phyloP scores from a whole-genome alignment of 2,329 filamentous ascomycete species.

The Diplodia seriata region DNA sequence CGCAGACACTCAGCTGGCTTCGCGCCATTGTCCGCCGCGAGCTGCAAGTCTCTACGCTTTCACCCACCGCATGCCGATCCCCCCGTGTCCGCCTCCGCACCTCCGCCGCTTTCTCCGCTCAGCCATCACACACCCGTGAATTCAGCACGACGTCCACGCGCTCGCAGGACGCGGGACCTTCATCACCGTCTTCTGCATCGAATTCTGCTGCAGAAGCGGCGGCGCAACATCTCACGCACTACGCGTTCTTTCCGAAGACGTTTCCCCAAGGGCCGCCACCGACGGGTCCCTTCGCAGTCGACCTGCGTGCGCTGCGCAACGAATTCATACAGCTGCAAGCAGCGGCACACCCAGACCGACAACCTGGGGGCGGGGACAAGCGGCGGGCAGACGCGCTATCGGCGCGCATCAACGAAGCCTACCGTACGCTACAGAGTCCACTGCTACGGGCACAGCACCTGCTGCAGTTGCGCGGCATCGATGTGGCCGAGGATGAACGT shows the following conservation, averaged over 20 bases:
- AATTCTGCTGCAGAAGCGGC: background rate
- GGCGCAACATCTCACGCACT: conserved; percentile 61
- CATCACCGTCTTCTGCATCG: background rate
- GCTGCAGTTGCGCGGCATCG: conserved; percentile 72
- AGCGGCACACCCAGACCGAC: conserved; percentile 75
- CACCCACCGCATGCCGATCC: background rate
- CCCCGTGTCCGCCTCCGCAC: conserved; percentile 7
- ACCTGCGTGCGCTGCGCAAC: conserved; percentile 71
- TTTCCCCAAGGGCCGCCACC: conserved; percentile 82
- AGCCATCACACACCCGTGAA: background rate
- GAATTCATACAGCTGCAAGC: conserved; percentile 90
- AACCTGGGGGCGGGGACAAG: conserved; percentile 55
- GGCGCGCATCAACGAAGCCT: conserved; percentile 87
- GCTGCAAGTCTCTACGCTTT: conserved; percentile 2
- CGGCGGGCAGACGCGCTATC: conserved; percentile 77
- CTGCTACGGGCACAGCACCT: conserved; percentile 88
- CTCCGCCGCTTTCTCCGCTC: conserved; percentile 4
- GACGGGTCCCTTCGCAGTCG: conserved; percentile 74
- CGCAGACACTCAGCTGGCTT: conserved; percentile 39
- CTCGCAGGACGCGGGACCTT: background rate
- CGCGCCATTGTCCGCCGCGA: conserved; percentile 38
- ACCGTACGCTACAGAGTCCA: conserved; percentile 81
- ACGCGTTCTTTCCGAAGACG: conserved; percentile 85
- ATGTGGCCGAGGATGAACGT: conserved; percentile 80
- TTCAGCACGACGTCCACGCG: background rate